A percentile compares a stretch with the other conserved stretches of the same genome.
Evolutionary conservation across 305 asterid species (phyloP).

Genomic region (Rubia tinctorum): DNA sequence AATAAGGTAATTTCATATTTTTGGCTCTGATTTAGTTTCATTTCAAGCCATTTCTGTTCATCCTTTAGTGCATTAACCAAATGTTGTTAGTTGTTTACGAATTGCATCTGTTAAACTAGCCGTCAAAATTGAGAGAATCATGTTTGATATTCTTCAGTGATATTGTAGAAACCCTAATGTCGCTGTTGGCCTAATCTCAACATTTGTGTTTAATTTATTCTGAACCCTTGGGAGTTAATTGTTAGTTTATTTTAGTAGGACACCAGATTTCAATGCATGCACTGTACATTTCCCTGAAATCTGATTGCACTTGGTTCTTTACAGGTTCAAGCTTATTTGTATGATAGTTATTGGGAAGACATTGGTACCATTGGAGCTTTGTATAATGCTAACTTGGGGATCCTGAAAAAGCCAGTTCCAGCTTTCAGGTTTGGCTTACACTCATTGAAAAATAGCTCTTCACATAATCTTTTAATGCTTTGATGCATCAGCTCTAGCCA

Average conservation of each 20-base stretch:
- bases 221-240: neutral
- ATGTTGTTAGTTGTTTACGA: neutral
- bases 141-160: neutral
- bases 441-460: neutral
- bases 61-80: neutral
- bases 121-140: neutral
- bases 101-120: neutral
- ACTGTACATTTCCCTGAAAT: neutral
- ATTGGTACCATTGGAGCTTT: slow-evolving; percentile 98
- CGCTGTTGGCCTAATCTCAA: neutral
- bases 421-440: slow-evolving; percentile 64
- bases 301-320: slow-evolving; percentile 18
- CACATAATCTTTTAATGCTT: neutral
- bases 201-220: neutral
- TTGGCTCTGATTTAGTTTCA: neutral
- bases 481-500: neutral
- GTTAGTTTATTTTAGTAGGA: neutral
- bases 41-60: neutral
- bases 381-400: slow-evolving; percentile 92
- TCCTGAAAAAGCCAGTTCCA: slow-evolving; percentile 90
- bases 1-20: too few relatives aligned
- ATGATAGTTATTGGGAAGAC: slow-evolving; percentile 98
- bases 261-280: neutral
- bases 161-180: neutral
- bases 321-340: slow-evolving; percentile 92